A percentile compares a stretch with the other conserved stretches of the same genome.
Evolutionary conservation across 371 early-diverging fungal genomes (phyloP).

Genomic region (Polyrhizophydium stewartii): DNA sequence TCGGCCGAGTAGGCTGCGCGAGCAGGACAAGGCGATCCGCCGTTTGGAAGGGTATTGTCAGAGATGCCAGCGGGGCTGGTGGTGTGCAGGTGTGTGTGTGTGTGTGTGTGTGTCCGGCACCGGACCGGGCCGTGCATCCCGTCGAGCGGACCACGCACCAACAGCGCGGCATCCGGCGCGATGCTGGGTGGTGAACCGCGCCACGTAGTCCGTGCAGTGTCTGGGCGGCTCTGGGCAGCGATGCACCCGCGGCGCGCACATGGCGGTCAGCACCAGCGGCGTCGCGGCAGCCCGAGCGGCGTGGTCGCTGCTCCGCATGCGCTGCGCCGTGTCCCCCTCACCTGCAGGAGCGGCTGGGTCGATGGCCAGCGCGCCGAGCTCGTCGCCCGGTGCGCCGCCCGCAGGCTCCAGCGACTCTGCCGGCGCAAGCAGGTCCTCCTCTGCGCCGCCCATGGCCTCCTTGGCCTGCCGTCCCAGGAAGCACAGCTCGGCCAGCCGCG

Average conservation of each 20-base stretch:
- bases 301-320: neutral
- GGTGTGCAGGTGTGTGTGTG: too few relatives aligned
- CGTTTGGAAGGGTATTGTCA: neutral
- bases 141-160: too few relatives aligned
- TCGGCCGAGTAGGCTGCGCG: constrained; percentile 46
- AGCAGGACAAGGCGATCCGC: constrained; percentile 2
- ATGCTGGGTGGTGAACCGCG: constrained; percentile 41
- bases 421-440: constrained; percentile 14
- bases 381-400: neutral
- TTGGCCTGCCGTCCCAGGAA: constrained; percentile 3
- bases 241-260: neutral
- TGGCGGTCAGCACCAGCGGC: constrained; percentile 1
- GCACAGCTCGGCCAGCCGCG: constrained; percentile 20
- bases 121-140: too few relatives aligned
- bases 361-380: neutral
- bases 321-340: neutral
- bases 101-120: too few relatives aligned
- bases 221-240: constrained; percentile 7
- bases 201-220: constrained; percentile 22
- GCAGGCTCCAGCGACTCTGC: neutral
- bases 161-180: constrained; percentile 25
- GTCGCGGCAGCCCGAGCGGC: neutral
- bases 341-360: neutral
- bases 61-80: neutral
- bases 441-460: constrained; percentile 11